Evolutionary conservation across 345 rosid genomes (phyloP), one percentile per base, ranked within the genome.

Genomic region (Nasturtium officinale): DNA sequence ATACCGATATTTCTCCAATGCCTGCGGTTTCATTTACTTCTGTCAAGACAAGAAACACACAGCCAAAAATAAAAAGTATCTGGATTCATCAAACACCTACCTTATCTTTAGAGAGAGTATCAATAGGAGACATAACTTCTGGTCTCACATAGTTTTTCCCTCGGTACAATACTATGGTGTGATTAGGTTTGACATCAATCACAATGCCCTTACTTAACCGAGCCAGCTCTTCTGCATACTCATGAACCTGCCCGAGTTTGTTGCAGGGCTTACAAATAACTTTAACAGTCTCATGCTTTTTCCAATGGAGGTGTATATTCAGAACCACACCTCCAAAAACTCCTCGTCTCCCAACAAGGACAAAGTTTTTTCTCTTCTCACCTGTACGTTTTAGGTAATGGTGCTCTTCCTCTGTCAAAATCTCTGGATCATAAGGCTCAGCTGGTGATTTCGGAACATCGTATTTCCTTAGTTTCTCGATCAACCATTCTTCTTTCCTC

Each of bases 281-380:
- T n/a, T n/a, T n/a, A n/a, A n/a, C n/a, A n/a, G n/a, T n/a, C n/a
- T n/a, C n/a, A n/a, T n/a, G n/a, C n/a, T n/a, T n/a, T n/a, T n/a
- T n/a, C n/a, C n/a, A n/a, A n/a, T n/a, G n/a, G n/a, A n/a, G n/a
- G n/a, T n/a, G n/a, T 94, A 93, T 87, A 74, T 90, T 93, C 48
- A 90, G 85, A 77, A 93, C 94, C 59, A 93, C 95, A 26, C 98
- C 98, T 59, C 98, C 97, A 83, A 93, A 90, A 21, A 90, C 96
- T 65, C 98, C 98, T 30, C 97, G 86, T 75, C 98, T 88, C 43
- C 98, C 96, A 37, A 93, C 91, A 43, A 83, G 90, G 12, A 87
- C 87, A 76, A 84, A 93, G 71, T 90, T 86, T 67, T 89, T 90
- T 77, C 86, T 90, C 82, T 93, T 93, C 81, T 89, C 97, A 26